Evolutionary conservation across 768 basidiomycete genomes (phyloP).

Genomic region (Mycena epipterygia): DNA sequence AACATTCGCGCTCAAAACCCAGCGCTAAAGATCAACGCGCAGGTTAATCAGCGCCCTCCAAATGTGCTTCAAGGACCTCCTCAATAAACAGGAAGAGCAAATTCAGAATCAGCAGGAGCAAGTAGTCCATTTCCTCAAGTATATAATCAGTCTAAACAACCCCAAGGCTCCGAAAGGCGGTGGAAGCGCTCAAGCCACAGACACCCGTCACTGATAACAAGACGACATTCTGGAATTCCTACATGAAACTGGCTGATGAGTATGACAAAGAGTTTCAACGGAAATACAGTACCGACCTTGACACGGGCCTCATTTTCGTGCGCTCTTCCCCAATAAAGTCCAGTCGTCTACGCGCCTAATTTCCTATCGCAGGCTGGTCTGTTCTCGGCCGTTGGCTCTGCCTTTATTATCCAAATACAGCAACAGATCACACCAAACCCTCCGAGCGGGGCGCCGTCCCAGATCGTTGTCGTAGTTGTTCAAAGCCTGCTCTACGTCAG

Average conservation of each 20-base stretch:
- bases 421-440: not conserved
- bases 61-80: not conserved
- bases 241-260: not conserved
- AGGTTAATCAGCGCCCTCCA: not conserved
- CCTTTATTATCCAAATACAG: not conserved
- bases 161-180: not conserved
- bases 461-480: not conserved
- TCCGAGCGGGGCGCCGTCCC: not conserved
- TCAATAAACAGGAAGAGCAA: not conserved
- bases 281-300: constrained; percentile 1
- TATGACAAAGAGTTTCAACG: constrained; percentile 7
- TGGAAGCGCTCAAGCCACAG: not conserved
- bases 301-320: not conserved
- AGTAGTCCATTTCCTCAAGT: not conserved
- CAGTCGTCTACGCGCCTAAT: not conserved
- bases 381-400: not conserved
- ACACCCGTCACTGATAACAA: not conserved
- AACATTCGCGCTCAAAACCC: no score
- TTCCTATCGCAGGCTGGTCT: not conserved
- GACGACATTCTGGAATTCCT: not conserved
- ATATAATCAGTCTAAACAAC: not conserved
- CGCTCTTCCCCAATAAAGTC: not conserved
- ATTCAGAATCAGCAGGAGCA: not conserved
- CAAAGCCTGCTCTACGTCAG: not conserved
- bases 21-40: not conserved